Evolutionary conservation across 495 filamentous ascomycete species (phyloP), one percentile per base, ranked within the genome.

Genomic region (Trichoderma virens): DNA sequence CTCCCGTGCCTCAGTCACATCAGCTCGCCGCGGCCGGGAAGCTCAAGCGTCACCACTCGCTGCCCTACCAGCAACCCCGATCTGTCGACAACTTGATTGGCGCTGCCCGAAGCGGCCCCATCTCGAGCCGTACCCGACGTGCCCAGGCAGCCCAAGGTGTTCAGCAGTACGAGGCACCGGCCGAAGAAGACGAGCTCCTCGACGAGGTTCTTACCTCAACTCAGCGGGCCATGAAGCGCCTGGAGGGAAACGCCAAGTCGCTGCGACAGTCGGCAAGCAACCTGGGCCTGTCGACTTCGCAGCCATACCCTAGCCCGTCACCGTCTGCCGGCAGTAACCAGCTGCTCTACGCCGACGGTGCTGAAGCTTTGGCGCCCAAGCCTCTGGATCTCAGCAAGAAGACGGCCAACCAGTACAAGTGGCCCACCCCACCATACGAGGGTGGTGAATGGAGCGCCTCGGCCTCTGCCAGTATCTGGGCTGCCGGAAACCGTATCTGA

Each of bases 151-250:
- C 86, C 65, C 87, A 91, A 34, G 86, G 86, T 28, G 85, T 91
- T 65, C 87, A 86, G 16, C 89, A 93, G 69, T 96, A 97, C 71
- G 95, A 98, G 74, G 95, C 92, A 4, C 91, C 95, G 0, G 92
- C 97, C 70, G 94, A 99, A 74, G 92, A 98, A 70, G 94, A 98
- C 66, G 94, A 99, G 74, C 83, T 98, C 14, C 79, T 97, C 13
- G 92, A 96, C 69, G 94, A 98, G 74, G 93, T 78, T 63, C 65
- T 84, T 69, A 68, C 78, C 69, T 78, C 78, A 39, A 80, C 81
- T 5, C 78, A 78, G 23, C 69, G 72, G 18, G 83, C 76, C 1
- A 80, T 82, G 74, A 82, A 80, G 65, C 74, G 73, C 59, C 71
- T 83, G 39, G 78, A 83, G 67, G 78, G 83, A 60, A 68, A 74